Percentiles rank a stretch among this genome's conserved stretches.
Evolutionary conservation across 2,329 filamentous ascomycete genomes (phyloP).

Genomic region (Diaporthe humulicola): DNA sequence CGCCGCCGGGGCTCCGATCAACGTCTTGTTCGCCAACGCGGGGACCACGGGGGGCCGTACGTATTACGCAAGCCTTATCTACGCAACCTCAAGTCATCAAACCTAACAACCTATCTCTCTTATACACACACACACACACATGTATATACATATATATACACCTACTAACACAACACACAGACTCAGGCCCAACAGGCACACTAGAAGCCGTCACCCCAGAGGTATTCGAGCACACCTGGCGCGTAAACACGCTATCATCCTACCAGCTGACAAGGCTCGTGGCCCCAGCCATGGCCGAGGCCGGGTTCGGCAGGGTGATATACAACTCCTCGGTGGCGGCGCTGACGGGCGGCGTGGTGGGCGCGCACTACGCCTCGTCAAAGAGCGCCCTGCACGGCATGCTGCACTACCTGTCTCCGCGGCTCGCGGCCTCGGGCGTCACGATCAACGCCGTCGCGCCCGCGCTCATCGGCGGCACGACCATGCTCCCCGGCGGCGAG

Average conservation of each 20-base stretch:
- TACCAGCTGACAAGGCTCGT: slow-evolving; percentile 35
- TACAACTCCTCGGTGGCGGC: slow-evolving; percentile 36
- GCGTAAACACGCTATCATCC: slow-evolving; percentile 30
- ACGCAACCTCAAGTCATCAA: neutral
- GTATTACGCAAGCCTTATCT: neutral
- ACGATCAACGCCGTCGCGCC: slow-evolving; percentile 37
- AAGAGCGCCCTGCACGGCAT: slow-evolving; percentile 36
- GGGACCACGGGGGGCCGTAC: slow-evolving; percentile 27
- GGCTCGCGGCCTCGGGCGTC: slow-evolving; percentile 23
- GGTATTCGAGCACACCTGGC: slow-evolving; percentile 35
- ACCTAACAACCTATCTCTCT: neutral
- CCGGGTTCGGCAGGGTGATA: slow-evolving; percentile 33
- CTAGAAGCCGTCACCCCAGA: slow-evolving; percentile 17
- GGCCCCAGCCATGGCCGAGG: slow-evolving; percentile 17
- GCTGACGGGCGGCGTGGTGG: slow-evolving; percentile 35
- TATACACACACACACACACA: neutral
- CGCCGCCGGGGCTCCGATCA: slow-evolving; percentile 27
- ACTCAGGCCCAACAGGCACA: slow-evolving; percentile 28
- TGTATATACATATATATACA: neutral
- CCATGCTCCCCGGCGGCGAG: slow-evolving; percentile 31
- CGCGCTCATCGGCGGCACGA: slow-evolving; percentile 32
- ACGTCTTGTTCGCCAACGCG: slow-evolving; percentile 36
- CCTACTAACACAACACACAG: neutral
- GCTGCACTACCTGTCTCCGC: slow-evolving; percentile 10
- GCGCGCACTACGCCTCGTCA: slow-evolving; percentile 34